Conservation (phyloP, 306 rosid genomes). For the Elaeagnus macrophylla region DNA sequence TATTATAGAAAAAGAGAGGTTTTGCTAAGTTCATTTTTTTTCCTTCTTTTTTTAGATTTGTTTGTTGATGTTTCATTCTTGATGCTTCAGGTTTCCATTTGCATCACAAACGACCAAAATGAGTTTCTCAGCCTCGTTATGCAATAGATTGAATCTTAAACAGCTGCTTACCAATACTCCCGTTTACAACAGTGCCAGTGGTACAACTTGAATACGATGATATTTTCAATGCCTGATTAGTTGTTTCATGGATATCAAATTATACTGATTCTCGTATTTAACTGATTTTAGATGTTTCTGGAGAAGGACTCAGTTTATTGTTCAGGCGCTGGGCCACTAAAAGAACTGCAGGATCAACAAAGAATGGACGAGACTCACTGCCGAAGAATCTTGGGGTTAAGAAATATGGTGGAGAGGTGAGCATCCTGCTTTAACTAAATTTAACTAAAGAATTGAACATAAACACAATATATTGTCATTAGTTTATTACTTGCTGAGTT, state of each 20-base stretch:
- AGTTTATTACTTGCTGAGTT: not conserved
- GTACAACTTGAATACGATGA: constrained; percentile 30
- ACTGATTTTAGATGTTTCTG: constrained; percentile 45
- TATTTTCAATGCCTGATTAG: not conserved
- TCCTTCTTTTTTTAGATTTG: not conserved
- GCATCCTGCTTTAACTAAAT: constrained; percentile 14
- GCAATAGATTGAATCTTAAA: constrained; percentile 57
- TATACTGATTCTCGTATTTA: constrained; percentile 10
- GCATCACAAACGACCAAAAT: constrained; percentile 18
- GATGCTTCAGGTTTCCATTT: constrained; percentile 15
- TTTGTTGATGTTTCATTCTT: not conserved
- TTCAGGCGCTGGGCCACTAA: constrained; percentile 90
- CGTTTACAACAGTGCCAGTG: constrained; percentile 45
- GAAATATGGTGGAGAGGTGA: constrained; percentile 93
- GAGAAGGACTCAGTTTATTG: constrained; percentile 61
- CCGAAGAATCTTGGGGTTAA: constrained; percentile 93
- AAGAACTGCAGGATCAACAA: constrained; percentile 77
- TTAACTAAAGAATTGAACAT: not conserved
- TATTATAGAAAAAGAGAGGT: not conserved
- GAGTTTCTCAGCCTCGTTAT: constrained; percentile 48
- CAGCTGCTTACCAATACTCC: constrained; percentile 52
- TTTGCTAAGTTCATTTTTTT: not conserved
- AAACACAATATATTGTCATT: not conserved
- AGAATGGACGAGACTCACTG: constrained; percentile 83
- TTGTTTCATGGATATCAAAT: constrained; percentile 4